phyloP scores from a whole-genome alignment of 805 yeast species.

The Barnettozyma populi region DNA sequence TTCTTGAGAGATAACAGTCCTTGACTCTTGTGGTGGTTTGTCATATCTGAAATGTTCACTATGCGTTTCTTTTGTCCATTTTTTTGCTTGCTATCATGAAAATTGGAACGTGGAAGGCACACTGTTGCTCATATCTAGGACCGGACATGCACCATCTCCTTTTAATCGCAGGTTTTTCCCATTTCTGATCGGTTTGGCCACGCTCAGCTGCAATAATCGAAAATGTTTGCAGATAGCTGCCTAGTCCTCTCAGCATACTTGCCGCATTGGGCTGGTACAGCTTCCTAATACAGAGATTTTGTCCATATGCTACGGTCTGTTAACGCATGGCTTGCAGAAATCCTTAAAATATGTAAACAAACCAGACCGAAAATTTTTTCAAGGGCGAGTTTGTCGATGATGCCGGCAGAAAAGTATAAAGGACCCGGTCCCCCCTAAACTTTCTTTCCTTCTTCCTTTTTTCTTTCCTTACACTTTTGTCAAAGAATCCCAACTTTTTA shows the following conservation, averaged over 20 bases:
- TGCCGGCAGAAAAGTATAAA: constrained; percentile 8
- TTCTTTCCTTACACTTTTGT: constrained; percentile 2
- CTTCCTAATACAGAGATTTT: background rate
- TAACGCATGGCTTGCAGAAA: constrained; percentile 3
- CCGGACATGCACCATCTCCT: background rate
- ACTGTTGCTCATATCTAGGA: background rate
- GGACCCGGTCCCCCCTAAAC: constrained; percentile 1
- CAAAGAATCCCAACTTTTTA: constrained; percentile 21
- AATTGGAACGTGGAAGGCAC: background rate
- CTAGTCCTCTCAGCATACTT: background rate
- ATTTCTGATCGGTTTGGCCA: background rate
- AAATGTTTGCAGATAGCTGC: constrained; percentile 5
- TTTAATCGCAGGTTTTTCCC: background rate
- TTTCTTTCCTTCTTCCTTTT: background rate
- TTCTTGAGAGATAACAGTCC: background rate
- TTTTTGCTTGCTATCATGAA: background rate
- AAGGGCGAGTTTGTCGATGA: background rate
- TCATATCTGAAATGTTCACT: background rate
- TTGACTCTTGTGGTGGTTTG: background rate
- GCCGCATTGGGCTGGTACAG: background rate
- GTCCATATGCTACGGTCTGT: background rate
- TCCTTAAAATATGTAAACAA: background rate
- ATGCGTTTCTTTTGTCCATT: background rate
- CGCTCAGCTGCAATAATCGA: background rate
- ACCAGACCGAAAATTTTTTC: background rate